A percentile compares a stretch with the other conserved stretches of the same genome.
These are phyloP conservation scores for Mycena rebaudengoi DNA, from an alignment of 768 basidiomycete genomes.

Conservation along the genomic window DNA sequence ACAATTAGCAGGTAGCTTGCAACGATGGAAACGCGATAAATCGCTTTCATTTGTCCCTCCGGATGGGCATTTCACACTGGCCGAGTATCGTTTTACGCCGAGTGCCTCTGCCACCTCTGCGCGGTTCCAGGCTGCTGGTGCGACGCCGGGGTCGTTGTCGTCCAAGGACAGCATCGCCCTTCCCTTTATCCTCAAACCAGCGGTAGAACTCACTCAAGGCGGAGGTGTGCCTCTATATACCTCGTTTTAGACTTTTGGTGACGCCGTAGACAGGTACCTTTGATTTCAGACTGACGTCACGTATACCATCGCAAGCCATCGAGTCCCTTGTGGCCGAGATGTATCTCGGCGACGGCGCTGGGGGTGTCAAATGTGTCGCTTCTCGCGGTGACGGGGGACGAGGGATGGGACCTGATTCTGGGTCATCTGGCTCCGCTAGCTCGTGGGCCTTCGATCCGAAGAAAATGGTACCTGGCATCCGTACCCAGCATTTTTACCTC, in stretches of 20 bases:
- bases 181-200: conserved; percentile 59
- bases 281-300: conserved; percentile 69
- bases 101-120: conserved; percentile 43
- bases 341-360: conserved; percentile 78
- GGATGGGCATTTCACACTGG: conserved; percentile 86
- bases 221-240: conserved; percentile 42
- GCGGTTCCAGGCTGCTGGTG: conserved; percentile 31
- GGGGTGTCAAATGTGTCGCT: conserved; percentile 75
- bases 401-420: conserved; percentile 41
- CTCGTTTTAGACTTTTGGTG: neutral
- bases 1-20: conserved; percentile 58
- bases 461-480: conserved; percentile 57
- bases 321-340: conserved; percentile 79
- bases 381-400: conserved; percentile 63
- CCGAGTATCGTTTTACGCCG: conserved; percentile 80
- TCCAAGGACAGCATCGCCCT: conserved; percentile 58
- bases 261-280: conserved; percentile 56
- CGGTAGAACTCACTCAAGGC: conserved; percentile 53
- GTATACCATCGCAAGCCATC: conserved; percentile 68
- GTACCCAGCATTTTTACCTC: conserved; percentile 5
- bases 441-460: conserved; percentile 85
- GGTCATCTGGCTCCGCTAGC: conserved; percentile 47
- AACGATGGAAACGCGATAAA: conserved; percentile 81
- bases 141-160: conserved; percentile 27
- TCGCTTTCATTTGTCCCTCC: conserved; percentile 92